These are phyloP conservation scores for Pouteria campechiana DNA, from an alignment of 179 eudicot genomes.

Conservation along the genomic window DNA sequence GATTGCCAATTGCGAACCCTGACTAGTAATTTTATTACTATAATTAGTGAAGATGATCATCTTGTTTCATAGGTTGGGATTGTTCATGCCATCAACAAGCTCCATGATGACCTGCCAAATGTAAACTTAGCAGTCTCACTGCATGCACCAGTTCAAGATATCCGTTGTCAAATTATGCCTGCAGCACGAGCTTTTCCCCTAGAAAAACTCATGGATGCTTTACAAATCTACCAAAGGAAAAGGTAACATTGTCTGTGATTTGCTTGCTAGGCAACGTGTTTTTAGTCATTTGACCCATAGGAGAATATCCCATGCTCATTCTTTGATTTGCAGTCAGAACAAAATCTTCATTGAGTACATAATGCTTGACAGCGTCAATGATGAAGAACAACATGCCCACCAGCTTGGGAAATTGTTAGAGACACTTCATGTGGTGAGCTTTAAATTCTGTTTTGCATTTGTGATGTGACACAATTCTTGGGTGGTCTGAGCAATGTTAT, in stretches of 20 bases:
- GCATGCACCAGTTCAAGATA: slow-evolving; percentile 96
- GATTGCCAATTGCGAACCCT: too few relatives aligned
- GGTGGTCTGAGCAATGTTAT: too few relatives aligned
- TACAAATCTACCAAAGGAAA: slow-evolving; percentile 59
- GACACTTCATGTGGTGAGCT: slow-evolving; percentile 85
- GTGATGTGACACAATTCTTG: too few relatives aligned
- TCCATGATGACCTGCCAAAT: slow-evolving; percentile 64
- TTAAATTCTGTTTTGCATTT: not conserved
- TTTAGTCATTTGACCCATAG: not conserved
- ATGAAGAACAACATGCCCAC: slow-evolving; percentile 88
- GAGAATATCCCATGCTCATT: slow-evolving; percentile 6
- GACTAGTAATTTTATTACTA: too few relatives aligned
- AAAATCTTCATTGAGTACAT: slow-evolving; percentile 94
- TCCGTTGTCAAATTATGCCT: slow-evolving; percentile 98
- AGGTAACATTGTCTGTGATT: slow-evolving; percentile 42
- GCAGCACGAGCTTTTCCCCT: slow-evolving; percentile 97
- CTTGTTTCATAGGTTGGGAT: slow-evolving; percentile 71
- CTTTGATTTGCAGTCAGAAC: slow-evolving; percentile 52
- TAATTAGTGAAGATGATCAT: too few relatives aligned
- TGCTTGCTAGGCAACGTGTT: too few relatives aligned
- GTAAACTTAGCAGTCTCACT: slow-evolving; percentile 88
- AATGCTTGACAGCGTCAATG: slow-evolving; percentile 96
- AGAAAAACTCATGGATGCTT: slow-evolving; percentile 73
- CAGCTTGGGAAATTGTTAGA: slow-evolving; percentile 81
- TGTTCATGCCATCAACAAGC: slow-evolving; percentile 78